Base-by-base conservation (phyloP, 768 basidiomycete genomes). In the Pisolithus tinctorius region DNA sequence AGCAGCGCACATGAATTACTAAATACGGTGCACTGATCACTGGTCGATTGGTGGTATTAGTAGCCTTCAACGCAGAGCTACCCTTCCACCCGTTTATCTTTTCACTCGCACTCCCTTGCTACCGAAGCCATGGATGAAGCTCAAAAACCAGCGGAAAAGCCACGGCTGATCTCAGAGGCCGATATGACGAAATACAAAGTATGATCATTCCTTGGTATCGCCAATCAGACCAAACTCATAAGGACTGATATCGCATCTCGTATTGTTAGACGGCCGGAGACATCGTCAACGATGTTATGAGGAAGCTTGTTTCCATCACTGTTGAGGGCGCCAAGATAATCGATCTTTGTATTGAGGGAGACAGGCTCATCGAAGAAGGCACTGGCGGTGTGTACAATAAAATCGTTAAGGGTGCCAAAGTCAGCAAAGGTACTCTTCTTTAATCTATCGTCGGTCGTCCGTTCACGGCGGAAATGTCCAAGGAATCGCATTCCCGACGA, bases 401-500 rank as follows among this genome's bases (percentile, higher is more conserved):
- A 71, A 54, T 78, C 49, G 80, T 89, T 59, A 94, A 94, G 71
- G 90, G 90, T 60, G 84, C 84, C 61, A 93, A 91, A 74, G 79
- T 92, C 51, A 64, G 70, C 70, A 96, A 95, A 74, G 94, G 94
- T 88, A 57, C 82, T 27, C 26, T 7, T 6, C 6, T 30, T 52
- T 34, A 23, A 47, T 17, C 50, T 16, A 34, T 34, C 26, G 14
- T 26, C 31, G 36, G 30, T 45, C 5, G 14, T 17, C 29, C 6
- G 14, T 51, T 67, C 26, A 67, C 17, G 13, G 8, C 10, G 10
- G 39, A 2, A 29, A 37, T 31, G n/a, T 3, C 30, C 7, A 44
- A 94, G 92, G 92, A 50, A 76, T 95, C 65, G 92, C 93, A 2
- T 97, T 97, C 78, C 96, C 96, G 16, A 97, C 96, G 16, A 83